These are phyloP conservation scores for Neolentinus lepideus DNA, from an alignment of 1,284 basidiomycete species.

Conservation along the genomic window DNA sequence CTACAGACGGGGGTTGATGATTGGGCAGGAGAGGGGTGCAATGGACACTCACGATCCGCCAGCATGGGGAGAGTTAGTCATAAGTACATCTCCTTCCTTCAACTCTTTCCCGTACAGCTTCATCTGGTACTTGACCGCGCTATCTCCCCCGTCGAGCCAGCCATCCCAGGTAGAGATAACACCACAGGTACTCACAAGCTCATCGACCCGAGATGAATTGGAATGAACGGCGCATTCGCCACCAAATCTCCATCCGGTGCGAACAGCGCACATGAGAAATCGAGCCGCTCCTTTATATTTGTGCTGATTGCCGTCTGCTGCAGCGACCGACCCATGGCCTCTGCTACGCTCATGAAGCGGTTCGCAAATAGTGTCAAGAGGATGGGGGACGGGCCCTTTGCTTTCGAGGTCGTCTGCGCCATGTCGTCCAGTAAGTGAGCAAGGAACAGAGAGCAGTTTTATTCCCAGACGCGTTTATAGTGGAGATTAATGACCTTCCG, in stretches of 20 bases:
- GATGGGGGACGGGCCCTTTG: slow-evolving; percentile 71
- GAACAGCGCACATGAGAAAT: slow-evolving; percentile 89
- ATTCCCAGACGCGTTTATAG: too few species aligned
- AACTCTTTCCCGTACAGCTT: slow-evolving; percentile 58
- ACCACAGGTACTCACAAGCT: slow-evolving; percentile 60
- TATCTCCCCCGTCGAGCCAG: slow-evolving; percentile 22
- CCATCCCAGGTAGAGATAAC: not conserved
- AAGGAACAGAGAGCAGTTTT: too few species aligned
- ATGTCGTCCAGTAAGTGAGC: not conserved
- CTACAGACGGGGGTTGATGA: slow-evolving; percentile 26
- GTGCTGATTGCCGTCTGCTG: slow-evolving; percentile 89
- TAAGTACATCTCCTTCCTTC: slow-evolving; percentile 83
- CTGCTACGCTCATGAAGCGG: slow-evolving; percentile 88
- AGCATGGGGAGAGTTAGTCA: slow-evolving; percentile 86
- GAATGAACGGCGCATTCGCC: slow-evolving; percentile 86
- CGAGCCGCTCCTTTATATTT: slow-evolving; percentile 86
- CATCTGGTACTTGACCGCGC: slow-evolving; percentile 89
- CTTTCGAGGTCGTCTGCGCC: not conserved
- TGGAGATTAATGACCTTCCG: too few species aligned
- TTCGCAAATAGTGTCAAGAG: slow-evolving; percentile 87
- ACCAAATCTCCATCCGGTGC: slow-evolving; percentile 87
- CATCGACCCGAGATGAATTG: slow-evolving; percentile 78
- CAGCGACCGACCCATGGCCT: slow-evolving; percentile 87
- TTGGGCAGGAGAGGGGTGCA: slow-evolving; percentile 1
- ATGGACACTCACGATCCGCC: slow-evolving; percentile 66